A percentile compares a stretch with the other conserved stretches of the same genome.
phyloP scores from a whole-genome alignment of 345 rosid genomes.

The Pseudoturritis turrita region DNA sequence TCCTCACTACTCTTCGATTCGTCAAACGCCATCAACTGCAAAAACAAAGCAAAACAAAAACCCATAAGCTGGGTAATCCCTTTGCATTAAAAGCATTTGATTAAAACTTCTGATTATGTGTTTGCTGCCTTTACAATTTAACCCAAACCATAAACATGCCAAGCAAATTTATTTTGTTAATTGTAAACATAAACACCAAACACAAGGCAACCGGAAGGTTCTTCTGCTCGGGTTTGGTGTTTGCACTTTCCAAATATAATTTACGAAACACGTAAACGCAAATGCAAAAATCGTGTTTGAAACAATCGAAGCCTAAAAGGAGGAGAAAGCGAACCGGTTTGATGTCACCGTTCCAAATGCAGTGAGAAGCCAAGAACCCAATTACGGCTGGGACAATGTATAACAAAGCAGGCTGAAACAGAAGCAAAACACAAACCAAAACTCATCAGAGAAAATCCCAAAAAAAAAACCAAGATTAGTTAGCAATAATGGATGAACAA shows the following conservation, averaged over 20 bases:
- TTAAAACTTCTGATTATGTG: background rate
- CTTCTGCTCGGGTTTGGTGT: background rate
- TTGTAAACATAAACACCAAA: background rate
- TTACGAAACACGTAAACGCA: background rate
- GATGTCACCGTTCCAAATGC: slow-evolving; percentile 88
- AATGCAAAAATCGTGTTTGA: background rate
- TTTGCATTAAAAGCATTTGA: background rate
- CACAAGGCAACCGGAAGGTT: background rate
- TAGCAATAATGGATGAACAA: background rate
- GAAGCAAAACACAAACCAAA: background rate
- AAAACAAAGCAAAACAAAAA: background rate
- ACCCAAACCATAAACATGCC: background rate
- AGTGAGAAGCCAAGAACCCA: slow-evolving; percentile 90
- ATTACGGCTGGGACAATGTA: slow-evolving; percentile 93
- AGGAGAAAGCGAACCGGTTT: slow-evolving; percentile 65
- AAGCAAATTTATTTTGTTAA: background rate
- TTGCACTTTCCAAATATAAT: background rate
- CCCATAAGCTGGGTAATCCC: background rate
- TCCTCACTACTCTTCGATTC: slow-evolving; percentile 51
- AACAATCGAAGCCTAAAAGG: background rate
- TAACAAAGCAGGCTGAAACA: slow-evolving; percentile 87
- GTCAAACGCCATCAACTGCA: slow-evolving; percentile 90
- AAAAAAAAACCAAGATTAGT: background rate
- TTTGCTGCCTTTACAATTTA: background rate
- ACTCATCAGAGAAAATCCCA: background rate